phyloP scores from a whole-genome alignment of 352 stramenopile genomes.

The Globisporangium parvum region DNA sequence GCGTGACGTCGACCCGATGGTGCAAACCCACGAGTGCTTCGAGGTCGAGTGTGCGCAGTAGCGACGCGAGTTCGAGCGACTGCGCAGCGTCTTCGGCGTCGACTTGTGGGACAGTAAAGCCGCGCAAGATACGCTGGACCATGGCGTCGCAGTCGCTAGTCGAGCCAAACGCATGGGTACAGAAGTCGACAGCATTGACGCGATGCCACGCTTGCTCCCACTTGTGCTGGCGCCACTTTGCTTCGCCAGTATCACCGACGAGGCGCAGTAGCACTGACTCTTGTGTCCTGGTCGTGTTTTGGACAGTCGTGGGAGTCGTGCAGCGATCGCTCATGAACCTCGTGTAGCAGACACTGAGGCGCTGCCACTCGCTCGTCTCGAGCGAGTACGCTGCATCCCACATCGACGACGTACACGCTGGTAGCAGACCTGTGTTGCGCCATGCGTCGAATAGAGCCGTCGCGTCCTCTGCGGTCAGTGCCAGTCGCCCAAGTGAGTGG shows the following conservation, averaged over 20 bases:
- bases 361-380: slow-evolving; percentile 1
- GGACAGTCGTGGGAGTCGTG: neutral
- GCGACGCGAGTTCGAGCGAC: neutral
- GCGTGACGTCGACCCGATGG: slow-evolving; percentile 23
- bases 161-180: neutral
- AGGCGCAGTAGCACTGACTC: slow-evolving; percentile 1
- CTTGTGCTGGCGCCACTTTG: slow-evolving; percentile 1
- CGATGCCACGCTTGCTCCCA: slow-evolving; percentile 11
- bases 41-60: slow-evolving; percentile 7
- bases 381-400: neutral
- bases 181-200: neutral
- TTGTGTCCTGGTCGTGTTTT: neutral
- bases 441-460: neutral
- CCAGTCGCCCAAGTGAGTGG: neutral
- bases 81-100: slow-evolving; percentile 2
- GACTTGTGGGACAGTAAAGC: slow-evolving; percentile 17
- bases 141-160: slow-evolving; percentile 2
- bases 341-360: slow-evolving; percentile 7
- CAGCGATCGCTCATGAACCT: slow-evolving; percentile 1
- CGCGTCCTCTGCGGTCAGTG: neutral
- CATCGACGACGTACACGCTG: neutral
- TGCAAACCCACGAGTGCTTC: slow-evolving; percentile 9
- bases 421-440: neutral
- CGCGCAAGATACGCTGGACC: slow-evolving; percentile 8
- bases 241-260: neutral